A percentile compares a stretch with the other conserved stretches of the same genome.
These are phyloP conservation scores for Mikania micrantha DNA, from an alignment of 129 eudicot genomes.

Conservation along the genomic window DNA sequence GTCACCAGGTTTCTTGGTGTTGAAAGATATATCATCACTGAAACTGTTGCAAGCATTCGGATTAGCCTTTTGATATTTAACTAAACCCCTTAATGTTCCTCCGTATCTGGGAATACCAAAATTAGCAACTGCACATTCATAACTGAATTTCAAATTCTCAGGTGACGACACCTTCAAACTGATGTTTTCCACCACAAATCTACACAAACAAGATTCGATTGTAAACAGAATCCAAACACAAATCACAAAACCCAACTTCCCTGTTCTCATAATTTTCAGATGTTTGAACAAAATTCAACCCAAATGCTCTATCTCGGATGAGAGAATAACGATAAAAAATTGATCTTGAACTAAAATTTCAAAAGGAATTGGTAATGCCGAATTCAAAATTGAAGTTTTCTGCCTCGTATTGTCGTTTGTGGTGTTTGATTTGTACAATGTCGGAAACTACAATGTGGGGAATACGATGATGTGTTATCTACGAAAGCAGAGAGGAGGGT, in stretches of 20 bases:
- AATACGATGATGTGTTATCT: not conserved
- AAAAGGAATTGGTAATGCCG: not conserved
- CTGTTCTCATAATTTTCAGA: constrained; percentile 13
- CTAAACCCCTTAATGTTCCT: constrained; percentile 62
- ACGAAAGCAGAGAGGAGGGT: no score
- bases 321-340: no score
- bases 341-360: not conserved
- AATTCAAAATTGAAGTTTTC: no score
- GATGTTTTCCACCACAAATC: constrained; percentile 79
- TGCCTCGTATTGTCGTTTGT: not conserved
- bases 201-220: constrained; percentile 42
- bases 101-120: constrained; percentile 76
- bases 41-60: constrained; percentile 51
- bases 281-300: not conserved
- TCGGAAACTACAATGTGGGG: not conserved
- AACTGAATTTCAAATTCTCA: constrained; percentile 27
- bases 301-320: no score
- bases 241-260: constrained; percentile 33
- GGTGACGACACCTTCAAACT: constrained; percentile 73
- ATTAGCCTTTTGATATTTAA: constrained; percentile 46
- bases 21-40: constrained; percentile 37
- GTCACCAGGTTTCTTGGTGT: constrained; percentile 46
- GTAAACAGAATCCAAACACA: constrained; percentile 35
- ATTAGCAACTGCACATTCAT: constrained; percentile 83
- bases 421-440: not conserved